Evolutionary conservation across 2,329 filamentous ascomycete species (phyloP), one percentile per base, ranked within the genome.

Genomic region (Colletotrichum sp.): DNA sequence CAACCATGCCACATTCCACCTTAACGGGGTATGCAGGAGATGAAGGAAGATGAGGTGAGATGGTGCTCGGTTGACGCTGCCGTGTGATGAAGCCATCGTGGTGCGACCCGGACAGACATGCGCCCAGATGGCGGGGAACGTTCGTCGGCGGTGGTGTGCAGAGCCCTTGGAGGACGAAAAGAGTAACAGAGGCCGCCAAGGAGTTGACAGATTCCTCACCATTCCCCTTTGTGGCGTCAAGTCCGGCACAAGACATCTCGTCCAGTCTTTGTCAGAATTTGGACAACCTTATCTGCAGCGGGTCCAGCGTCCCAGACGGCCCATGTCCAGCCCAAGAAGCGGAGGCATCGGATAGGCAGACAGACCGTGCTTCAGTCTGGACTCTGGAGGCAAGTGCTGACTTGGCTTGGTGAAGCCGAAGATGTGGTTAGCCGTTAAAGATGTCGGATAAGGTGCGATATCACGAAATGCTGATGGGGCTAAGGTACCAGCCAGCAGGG

Each of bases 251-350:
- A 30, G 52, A 27, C 63, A 68, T 69, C 70, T 30, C 64, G 27
- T 73, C 59, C 59, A 62, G 64, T 69, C 74, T 65, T 59, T 62
- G 59, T 61, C 59, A 65, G 59, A 69, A 76, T 49, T 29, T 64
- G 59, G 64, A 30, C 70, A 73, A 69, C 57, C 69, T 73, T 69
- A 76, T 76, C 70, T 73, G 64, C 57, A 59, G 70, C 34, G 64
- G 70, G 69, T 57, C 36, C 36, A 44, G 36, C 16, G 36, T 44
- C 69, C 49, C 30, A 22, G 22, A 32, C 49, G 49, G 55, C 44
- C 44, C 44, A 52, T 22, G 44, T 61, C 32, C 57, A 52, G 55
- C 34, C 57, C 57, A 32, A 22, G 19, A n/a, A 63, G 65, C 57
- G 64, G 71, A 63, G 44, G 52, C n/a, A n/a, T 74, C 66, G 30